Evolutionary conservation across 192 early-diverging fungal species (phyloP).

Genomic region (Coemansia sp.): DNA sequence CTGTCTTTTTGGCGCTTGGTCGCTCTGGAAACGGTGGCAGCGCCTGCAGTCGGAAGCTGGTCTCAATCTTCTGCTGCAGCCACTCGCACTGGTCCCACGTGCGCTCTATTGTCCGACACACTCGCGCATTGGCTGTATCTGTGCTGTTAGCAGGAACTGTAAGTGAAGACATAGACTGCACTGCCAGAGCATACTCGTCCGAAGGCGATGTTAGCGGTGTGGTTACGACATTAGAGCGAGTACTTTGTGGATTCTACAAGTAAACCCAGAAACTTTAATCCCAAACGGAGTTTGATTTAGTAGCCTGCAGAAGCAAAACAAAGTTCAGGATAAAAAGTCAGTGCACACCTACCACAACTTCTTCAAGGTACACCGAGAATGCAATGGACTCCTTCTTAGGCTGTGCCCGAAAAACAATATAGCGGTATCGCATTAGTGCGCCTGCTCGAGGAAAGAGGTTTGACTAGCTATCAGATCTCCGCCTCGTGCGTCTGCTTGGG

Average conservation of each 20-base stretch:
- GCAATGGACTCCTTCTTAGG: conserved; percentile 33
- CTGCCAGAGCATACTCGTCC: conserved; percentile 19
- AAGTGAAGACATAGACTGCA: conserved; percentile 15
- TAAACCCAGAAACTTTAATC: not conserved
- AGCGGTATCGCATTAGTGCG: conserved; percentile 49
- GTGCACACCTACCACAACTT: conserved; percentile 15
- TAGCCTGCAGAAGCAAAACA: not conserved
- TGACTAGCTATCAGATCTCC: not conserved
- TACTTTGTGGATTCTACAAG: conserved; percentile 6
- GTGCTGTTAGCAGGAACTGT: conserved; percentile 4
- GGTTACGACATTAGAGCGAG: not conserved
- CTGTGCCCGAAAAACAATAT: conserved; percentile 54
- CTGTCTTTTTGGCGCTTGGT: conserved; percentile 15
- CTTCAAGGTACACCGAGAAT: conserved; percentile 48
- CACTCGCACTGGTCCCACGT: conserved; percentile 55
- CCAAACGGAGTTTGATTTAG: conserved; percentile 6
- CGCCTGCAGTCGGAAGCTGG: conserved; percentile 42
- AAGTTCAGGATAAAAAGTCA: not conserved
- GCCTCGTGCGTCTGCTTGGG: not conserved
- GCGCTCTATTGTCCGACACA: conserved; percentile 42
- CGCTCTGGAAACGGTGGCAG: conserved; percentile 43
- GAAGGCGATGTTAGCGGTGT: conserved; percentile 20
- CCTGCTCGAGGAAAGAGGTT: not conserved
- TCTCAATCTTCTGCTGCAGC: conserved; percentile 38
- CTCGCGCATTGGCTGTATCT: conserved; percentile 3